A percentile compares a stretch with the other conserved stretches of the same genome.
These are phyloP conservation scores for Diospyros lotus DNA, from an alignment of 148 eudicot species.

Conservation along the genomic window DNA sequence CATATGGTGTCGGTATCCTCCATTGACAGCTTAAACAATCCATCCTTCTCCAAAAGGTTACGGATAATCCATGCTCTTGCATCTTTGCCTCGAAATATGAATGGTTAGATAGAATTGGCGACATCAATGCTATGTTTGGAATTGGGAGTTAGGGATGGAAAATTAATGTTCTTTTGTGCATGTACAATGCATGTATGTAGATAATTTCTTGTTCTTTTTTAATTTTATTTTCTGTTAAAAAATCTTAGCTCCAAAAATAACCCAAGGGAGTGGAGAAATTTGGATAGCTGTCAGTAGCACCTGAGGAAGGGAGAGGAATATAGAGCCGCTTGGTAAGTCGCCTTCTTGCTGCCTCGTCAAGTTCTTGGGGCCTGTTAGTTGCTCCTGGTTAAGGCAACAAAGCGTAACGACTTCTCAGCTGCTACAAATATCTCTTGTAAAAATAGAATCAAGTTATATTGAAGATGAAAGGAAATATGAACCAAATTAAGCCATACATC, in stretches of 20 bases:
- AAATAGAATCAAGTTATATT: not conserved
- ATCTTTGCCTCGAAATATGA: conserved; percentile 40
- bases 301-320: conserved; percentile 92
- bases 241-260: too few relatives aligned
- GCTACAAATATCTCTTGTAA: not conserved
- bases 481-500: not conserved
- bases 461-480: not conserved
- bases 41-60: conserved; percentile 84
- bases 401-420: not conserved
- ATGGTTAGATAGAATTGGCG: conserved; percentile 4
- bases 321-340: conserved; percentile 94
- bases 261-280: conserved; percentile 6
- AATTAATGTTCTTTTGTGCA: too few relatives aligned
- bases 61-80: conserved; percentile 92
- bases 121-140: too few relatives aligned
- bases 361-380: conserved; percentile 98
- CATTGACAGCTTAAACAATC: conserved; percentile 68
- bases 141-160: too few relatives aligned
- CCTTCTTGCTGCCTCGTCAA: conserved; percentile 99
- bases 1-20: conserved; percentile 68
- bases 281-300: conserved; percentile 28
- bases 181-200: too few relatives aligned
- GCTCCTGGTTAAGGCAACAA: conserved; percentile 60
- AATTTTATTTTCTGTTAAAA: too few relatives aligned
- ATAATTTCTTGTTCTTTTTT: too few relatives aligned